Evolutionary conservation across 1,284 basidiomycete species (phyloP).

Genomic region (Coniophora puteana): DNA sequence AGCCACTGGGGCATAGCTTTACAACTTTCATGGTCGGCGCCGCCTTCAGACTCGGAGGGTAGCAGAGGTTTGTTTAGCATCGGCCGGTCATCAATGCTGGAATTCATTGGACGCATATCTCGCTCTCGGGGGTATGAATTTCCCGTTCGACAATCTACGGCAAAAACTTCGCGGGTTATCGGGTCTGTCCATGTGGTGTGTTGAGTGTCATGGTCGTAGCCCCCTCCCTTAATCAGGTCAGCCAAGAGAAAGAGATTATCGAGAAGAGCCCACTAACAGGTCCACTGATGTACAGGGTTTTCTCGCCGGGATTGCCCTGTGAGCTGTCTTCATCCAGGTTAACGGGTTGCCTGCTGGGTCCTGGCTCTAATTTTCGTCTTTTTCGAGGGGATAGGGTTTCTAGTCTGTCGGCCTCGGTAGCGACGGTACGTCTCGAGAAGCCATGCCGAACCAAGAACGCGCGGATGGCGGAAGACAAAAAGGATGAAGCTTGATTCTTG

Average conservation of each 20-base stretch:
- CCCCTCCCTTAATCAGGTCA: conserved; percentile 10
- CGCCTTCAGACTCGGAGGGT: conserved; percentile 6
- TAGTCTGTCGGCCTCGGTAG: conserved; percentile 13
- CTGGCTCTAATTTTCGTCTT: conserved; percentile 30
- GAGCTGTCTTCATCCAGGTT: too few relatives aligned
- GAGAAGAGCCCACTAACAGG: conserved; percentile 18
- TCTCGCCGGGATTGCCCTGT: too few relatives aligned
- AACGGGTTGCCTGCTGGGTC: too few relatives aligned
- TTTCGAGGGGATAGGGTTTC: conserved; percentile 39
- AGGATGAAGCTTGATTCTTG: conserved; percentile 42
- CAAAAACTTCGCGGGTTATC: conserved; percentile 58
- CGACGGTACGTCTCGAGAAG: conserved; percentile 37
- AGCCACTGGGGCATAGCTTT: conserved; percentile 49
- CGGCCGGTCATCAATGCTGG: conserved; percentile 12
- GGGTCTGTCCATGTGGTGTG: conserved; percentile 57
- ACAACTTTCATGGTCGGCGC: conserved; percentile 2
- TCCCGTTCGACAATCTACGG: conserved; percentile 66
- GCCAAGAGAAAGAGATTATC: conserved; percentile 5
- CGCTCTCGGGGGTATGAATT: conserved; percentile 44
- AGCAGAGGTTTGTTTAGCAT: conserved; percentile 11
- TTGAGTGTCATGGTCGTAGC: conserved; percentile 22
- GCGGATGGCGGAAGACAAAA: conserved; percentile 59
- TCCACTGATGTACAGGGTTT: too few relatives aligned
- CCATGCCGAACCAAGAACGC: conserved; percentile 66
- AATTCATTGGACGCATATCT: conserved; percentile 8